Evolutionary conservation across 2,329 filamentous ascomycete genomes (phyloP), one percentile per base, ranked within the genome.

Genomic region (Metarhizium guizhouense): DNA sequence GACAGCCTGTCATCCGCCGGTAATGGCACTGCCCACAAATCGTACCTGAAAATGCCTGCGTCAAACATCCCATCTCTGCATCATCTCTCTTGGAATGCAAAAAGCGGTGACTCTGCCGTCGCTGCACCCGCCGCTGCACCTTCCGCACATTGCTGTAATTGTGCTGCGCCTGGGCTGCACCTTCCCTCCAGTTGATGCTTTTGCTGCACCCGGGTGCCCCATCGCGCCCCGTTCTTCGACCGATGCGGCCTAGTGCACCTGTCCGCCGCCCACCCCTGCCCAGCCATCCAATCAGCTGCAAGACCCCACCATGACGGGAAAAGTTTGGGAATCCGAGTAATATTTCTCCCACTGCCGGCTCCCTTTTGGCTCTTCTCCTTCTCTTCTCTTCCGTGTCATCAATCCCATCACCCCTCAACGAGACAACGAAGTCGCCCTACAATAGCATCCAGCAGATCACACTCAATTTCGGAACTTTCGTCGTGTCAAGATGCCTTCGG

Each of bases 401-500:
- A 61, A 5, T 64, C 53, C 66, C 62, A 50, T 49, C 63, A 67
- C 63, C 59, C 64, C 61, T 64, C 63, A 67, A 57, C 58, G 67
- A 84, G 82, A 85, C 82, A 84, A 84, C 81, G 80, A 85, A 85
- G 82, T 84, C 82, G 79, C 76, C 62, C 65, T 65, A 61, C 58
- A 64, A 58, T 53, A 61, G 56, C 64, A 63, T 51, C 62, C 59
- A 66, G 61, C 62, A 71, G 66, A 66, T 70, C 64, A 68, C 62
- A 63, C 61, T 68, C 62, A 67, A 62, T 63, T 68, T 60, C 63
- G 68, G 78, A 81, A 83, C 85, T 86, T 57, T 85, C 79, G 85
- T 88, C 86, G 84, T 87, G 78, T 79, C 67, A 75, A 63, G 71
- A 86, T 85, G 82, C 83, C 83, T 82, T 83, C 79, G 85, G 84